Evolutionary conservation across 495 filamentous ascomycete species (phyloP).

Genomic region (Platismatia glauca): DNA sequence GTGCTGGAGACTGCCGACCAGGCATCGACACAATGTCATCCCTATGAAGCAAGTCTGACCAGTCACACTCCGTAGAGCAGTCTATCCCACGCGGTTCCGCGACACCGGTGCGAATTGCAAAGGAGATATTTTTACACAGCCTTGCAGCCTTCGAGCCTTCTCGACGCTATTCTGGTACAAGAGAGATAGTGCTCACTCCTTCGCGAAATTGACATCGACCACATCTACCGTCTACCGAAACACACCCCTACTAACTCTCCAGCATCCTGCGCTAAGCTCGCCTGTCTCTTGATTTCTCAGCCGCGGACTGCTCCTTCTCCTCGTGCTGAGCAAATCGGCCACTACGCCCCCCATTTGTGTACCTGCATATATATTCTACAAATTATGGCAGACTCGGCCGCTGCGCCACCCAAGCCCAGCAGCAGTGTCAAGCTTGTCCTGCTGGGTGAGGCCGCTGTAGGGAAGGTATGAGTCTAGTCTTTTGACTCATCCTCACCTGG

Average conservation of each 20-base stretch:
- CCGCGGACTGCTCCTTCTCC: slow-evolving; percentile 11
- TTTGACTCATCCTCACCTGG: slow-evolving; percentile 9
- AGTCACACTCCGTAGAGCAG: background rate
- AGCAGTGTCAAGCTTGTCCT: slow-evolving; percentile 98
- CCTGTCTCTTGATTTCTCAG: slow-evolving; percentile 8
- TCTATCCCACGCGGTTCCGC: slow-evolving; percentile 1
- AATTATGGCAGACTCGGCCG: slow-evolving; percentile 30
- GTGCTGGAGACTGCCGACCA: no score
- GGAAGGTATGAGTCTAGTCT: slow-evolving; percentile 61
- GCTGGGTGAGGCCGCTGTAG: slow-evolving; percentile 92
- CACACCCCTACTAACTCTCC: background rate
- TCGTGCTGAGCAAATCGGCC: slow-evolving; percentile 2
- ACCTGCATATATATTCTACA: slow-evolving; percentile 5
- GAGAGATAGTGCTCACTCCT: slow-evolving; percentile 15
- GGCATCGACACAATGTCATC: background rate
- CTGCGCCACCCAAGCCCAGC: slow-evolving; percentile 78
- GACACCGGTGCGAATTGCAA: background rate
- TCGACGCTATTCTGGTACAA: slow-evolving; percentile 1
- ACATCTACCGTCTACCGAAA: background rate
- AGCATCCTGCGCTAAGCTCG: slow-evolving; percentile 18
- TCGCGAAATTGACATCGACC: background rate
- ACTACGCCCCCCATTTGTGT: background rate
- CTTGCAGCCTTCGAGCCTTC: background rate
- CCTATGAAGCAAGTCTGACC: slow-evolving; percentile 6
- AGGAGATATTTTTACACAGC: slow-evolving; percentile 6